Evolutionary conservation across 108 stramenopile genomes (phyloP).

Genomic region (Aurantiochytrium sp.): DNA sequence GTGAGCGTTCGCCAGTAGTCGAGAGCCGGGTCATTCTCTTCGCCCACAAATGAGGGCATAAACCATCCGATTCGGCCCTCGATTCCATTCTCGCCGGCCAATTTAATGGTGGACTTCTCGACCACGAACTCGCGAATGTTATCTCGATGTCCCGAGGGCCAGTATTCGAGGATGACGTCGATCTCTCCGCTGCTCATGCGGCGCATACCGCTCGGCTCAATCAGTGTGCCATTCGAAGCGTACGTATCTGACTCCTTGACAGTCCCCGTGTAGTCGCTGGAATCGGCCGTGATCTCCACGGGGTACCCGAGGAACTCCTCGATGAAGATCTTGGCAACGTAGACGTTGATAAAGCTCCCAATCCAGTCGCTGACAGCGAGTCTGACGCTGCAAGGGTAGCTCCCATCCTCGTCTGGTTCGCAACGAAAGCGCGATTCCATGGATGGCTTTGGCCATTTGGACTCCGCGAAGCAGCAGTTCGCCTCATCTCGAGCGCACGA

Average conservation of each 20-base stretch:
- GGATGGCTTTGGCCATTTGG: neutral
- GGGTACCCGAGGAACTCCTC: conserved; percentile 16
- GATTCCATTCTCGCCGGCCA: neutral
- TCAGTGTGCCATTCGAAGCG: neutral
- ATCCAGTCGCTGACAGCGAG: neutral
- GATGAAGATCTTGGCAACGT: neutral
- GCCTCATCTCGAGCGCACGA: neutral
- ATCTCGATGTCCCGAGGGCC: neutral
- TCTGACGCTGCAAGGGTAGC: neutral
- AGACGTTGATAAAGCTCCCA: neutral
- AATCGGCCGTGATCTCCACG: neutral
- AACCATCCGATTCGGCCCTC: neutral
- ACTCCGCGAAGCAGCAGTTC: neutral
- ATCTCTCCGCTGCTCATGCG: neutral
- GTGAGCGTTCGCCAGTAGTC: neutral
- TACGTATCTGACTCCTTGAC: neutral
- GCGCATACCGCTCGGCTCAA: neutral
- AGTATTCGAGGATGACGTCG: neutral
- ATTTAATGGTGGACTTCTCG: neutral
- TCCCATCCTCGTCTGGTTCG: neutral
- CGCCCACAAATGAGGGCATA: neutral
- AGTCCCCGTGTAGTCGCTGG: neutral
- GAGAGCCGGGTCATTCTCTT: neutral
- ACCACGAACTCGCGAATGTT: neutral
- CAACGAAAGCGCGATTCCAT: neutral